These are phyloP conservation scores for Pelagophyceae sp. DNA, from an alignment of 352 stramenopile genomes.

Conservation along the genomic window DNA sequence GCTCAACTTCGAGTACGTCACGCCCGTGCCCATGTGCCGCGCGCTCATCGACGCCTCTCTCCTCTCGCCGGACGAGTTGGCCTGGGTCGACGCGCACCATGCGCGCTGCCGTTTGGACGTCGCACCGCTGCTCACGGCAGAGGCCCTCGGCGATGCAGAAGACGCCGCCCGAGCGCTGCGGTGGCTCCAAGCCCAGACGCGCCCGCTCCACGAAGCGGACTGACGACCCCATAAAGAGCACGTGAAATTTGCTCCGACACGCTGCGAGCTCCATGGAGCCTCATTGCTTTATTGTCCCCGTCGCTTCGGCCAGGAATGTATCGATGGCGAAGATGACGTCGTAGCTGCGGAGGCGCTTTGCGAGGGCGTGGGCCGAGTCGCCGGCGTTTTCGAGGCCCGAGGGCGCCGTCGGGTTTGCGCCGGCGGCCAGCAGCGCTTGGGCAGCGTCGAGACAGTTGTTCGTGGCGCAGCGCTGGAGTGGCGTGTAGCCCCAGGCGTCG, in stretches of 20 bases:
- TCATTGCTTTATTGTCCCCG: too few species aligned
- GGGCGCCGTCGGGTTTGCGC: neutral
- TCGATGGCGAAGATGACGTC: slow-evolving; percentile 3
- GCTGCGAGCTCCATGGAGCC: too few species aligned
- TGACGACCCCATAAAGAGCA: too few species aligned
- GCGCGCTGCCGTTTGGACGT: slow-evolving; percentile 66
- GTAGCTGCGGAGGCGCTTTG: neutral
- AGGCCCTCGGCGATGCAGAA: neutral
- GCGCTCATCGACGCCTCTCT: slow-evolving; percentile 77
- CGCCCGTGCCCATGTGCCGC: slow-evolving; percentile 81
- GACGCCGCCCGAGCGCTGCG: neutral
- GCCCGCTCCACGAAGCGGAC: neutral
- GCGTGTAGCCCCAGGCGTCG: neutral
- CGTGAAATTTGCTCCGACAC: too few species aligned
- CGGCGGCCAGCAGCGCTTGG: neutral
- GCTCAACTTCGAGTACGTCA: slow-evolving; percentile 82
- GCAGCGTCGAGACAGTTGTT: neutral
- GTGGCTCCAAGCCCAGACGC: neutral
- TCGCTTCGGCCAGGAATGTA: too few species aligned
- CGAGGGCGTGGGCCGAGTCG: neutral
- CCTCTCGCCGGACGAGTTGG: slow-evolving; percentile 61
- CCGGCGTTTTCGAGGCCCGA: neutral
- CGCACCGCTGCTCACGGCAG: slow-evolving; percentile 49
- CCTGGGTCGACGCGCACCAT: slow-evolving; percentile 80
- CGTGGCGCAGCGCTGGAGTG: neutral